Evolutionary conservation across 75 land plant species (phyloP), one percentile per base, ranked within the genome.

Genomic region (Sequoia sempervirens): DNA sequence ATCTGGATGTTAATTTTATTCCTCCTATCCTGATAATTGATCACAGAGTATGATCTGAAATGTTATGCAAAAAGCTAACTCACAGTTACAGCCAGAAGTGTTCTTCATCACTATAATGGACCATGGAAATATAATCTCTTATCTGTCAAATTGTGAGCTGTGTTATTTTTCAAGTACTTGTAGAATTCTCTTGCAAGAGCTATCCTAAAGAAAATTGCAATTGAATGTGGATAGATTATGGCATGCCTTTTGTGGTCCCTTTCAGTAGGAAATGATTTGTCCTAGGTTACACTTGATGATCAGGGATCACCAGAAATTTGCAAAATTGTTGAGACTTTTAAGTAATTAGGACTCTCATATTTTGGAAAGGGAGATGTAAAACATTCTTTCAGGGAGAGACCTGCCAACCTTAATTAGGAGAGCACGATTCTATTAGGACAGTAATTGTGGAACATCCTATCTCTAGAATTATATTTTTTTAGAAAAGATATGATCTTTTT

Each of bases 401-500:
- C n/a, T 26, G 6, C 26, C n/a, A 23, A 61, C 66, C 66, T 61
- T 1, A 61, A 61, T 8, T 61, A 61, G 66, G 66, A 61, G n/a
- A 61, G 7, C 66, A 23, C 7, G 26, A 61, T 61, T 61, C 28
- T 61, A 61, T 23, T 23, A 61, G 28, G 66, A 23, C 7, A 61
- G n/a, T 61, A 61, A 91, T 95, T 95, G 97, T 61, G 3, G 73
- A 32, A 32, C 12, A 70, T 70, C 10, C 3, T 32, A 70, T 70
- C 15, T 9, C 36, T 70, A 28, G 12, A 70, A 70, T 34, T 70
- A 70, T 15, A 70, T 70, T 12, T 2, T 32, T 70, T 23, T 32
- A 30, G 73, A 32, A 68, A 68, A 68, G 30, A 68, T n/a, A 68
- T n/a, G 2, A 30, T 10, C n/a, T 11, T 11, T 70, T 70, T 32